Percentiles rank a stretch among this genome's conserved stretches.
phyloP scores from a whole-genome alignment of 78 protist species.

The Dictyostelium capitatum region DNA sequence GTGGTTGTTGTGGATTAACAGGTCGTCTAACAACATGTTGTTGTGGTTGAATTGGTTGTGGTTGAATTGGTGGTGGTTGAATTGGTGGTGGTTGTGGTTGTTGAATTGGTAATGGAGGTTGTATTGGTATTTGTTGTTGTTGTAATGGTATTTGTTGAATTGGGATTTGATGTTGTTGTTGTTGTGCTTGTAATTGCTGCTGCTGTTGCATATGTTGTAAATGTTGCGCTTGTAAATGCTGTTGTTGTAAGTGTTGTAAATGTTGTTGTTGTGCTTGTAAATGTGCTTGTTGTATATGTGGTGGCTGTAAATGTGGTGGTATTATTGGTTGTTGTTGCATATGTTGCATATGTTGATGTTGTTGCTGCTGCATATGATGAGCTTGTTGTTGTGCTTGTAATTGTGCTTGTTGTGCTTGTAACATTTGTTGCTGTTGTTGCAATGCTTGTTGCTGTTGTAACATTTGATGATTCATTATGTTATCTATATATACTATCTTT shows the following conservation, averaged over 20 bases:
- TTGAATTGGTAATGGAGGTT: background rate
- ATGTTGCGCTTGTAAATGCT: background rate
- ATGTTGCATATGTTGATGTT: conserved; percentile 6
- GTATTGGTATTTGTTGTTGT: background rate
- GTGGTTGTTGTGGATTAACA: background rate
- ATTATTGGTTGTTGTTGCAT: background rate
- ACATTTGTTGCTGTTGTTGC: background rate
- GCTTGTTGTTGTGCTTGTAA: background rate
- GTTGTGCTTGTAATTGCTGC: background rate
- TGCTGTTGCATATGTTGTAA: background rate
- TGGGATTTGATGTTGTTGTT: background rate
- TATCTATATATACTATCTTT: background rate
- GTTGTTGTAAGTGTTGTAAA: background rate
- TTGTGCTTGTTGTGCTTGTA: background rate
- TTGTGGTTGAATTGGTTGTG: background rate
- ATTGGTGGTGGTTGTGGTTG: conserved; percentile 14
- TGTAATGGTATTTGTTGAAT: background rate
- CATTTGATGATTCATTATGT: background rate
- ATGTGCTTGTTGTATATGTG: too few species aligned
- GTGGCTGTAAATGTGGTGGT: conserved; percentile 15
- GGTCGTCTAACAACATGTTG: too few species aligned
- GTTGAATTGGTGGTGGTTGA: background rate
- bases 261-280: background rate
- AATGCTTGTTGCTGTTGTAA: background rate
- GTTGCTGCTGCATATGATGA: conserved; percentile 1